Percentiles rank a stretch among this genome's conserved stretches.
Conservation (phyloP, 176 grass and related monocot genomes). For the Aegilops speltoides region DNA sequence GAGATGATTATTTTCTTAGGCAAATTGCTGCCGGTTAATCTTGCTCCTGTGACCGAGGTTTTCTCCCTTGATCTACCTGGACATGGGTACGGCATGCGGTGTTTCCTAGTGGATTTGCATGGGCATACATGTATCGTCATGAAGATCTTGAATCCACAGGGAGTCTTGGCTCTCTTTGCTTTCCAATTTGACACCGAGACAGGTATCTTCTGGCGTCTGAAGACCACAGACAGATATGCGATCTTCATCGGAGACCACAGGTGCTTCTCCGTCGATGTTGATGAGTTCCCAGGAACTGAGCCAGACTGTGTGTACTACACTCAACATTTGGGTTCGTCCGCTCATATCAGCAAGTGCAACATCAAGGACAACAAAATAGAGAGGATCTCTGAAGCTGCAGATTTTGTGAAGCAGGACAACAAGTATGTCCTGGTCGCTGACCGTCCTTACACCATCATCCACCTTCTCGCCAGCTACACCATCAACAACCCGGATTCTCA, state of each 20-base stretch:
- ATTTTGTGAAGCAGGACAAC: background rate
- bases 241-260: conserved; percentile 8
- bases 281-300: background rate
- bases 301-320: conserved; percentile 3
- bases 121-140: background rate
- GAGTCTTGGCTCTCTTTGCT: background rate
- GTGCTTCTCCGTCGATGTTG: background rate
- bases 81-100: background rate
- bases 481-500: background rate
- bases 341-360: background rate
- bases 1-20: background rate
- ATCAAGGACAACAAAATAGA: background rate
- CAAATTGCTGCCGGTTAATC: background rate
- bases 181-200: background rate
- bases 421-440: background rate
- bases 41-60: background rate
- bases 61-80: background rate
- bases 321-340: background rate
- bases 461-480: background rate
- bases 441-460: background rate
- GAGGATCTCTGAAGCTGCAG: background rate
- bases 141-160: too few relatives aligned
- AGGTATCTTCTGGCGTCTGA: background rate
- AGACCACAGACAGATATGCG: background rate
- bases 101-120: background rate